A percentile compares a stretch with the other conserved stretches of the same genome.
Evolutionary conservation across 2,329 filamentous ascomycete species (phyloP).

Genomic region (Sclerotinia subarctica): DNA sequence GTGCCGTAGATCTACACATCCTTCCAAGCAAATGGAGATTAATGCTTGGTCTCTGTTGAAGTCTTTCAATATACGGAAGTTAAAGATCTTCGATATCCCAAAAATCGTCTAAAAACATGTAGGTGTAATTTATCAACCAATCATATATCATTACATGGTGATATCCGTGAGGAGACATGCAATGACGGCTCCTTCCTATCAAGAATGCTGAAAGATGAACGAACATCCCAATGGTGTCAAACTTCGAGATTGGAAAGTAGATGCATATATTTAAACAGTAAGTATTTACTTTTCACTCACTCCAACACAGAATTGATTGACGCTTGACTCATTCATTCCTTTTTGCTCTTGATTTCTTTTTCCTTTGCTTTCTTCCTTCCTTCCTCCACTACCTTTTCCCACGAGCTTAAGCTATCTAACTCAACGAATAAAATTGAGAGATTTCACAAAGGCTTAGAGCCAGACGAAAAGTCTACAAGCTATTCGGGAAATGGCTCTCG

Average conservation of each 20-base stretch:
- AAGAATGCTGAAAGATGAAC: not conserved
- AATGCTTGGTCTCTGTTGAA: not conserved
- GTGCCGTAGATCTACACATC: not conserved
- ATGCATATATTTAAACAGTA: not conserved
- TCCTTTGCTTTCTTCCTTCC: not conserved
- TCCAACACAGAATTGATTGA: not conserved
- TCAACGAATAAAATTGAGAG: not conserved
- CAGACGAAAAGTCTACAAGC: not conserved
- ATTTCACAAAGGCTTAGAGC: not conserved
- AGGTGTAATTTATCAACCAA: not conserved
- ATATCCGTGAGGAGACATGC: not conserved
- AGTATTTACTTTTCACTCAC: not conserved
- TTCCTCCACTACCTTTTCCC: not conserved
- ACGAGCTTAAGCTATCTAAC: not conserved
- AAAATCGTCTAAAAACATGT: not conserved
- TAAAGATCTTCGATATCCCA: not conserved
- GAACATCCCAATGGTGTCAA: not conserved
- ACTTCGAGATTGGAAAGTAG: not conserved
- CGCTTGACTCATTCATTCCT: not conserved
- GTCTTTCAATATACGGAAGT: not conserved
- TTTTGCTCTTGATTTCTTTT: not conserved
- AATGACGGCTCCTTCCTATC: not conserved
- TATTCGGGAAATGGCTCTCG: not conserved
- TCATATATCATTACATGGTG: not conserved
- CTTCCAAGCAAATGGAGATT: not conserved